Percentiles rank a stretch among this genome's conserved stretches.
These are phyloP conservation scores for Colletotrichum salicis DNA, from an alignment of 2,329 filamentous ascomycete species.

Conservation along the genomic window DNA sequence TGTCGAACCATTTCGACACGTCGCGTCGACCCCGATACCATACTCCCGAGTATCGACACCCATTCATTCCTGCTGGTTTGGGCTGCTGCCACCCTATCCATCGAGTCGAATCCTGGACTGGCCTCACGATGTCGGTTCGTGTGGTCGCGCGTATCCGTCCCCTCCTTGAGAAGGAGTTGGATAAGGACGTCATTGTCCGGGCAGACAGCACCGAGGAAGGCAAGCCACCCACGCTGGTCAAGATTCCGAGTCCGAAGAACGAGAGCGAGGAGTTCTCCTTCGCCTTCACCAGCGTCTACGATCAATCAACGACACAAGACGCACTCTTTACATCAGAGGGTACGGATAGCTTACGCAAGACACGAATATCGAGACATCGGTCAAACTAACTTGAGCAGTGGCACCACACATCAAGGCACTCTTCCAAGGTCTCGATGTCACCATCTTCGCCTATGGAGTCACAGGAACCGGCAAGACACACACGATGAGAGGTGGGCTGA, in stretches of 20 bases:
- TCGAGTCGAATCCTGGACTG: conserved; percentile 12
- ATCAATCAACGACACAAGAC: conserved; percentile 82
- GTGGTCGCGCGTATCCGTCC: conserved; percentile 93
- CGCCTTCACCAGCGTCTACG: conserved; percentile 93
- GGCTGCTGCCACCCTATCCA: not conserved
- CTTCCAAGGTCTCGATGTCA: conserved; percentile 88
- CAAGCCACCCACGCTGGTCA: conserved; percentile 75
- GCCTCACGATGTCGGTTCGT: conserved; percentile 71
- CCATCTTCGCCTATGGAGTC: conserved; percentile 91
- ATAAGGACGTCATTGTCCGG: conserved; percentile 86
- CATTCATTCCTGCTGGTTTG: not conserved
- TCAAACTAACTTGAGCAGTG: conserved; percentile 62
- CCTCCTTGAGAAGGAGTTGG: conserved; percentile 84
- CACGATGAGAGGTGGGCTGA: conserved; percentile 92
- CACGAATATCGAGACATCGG: conserved; percentile 26
- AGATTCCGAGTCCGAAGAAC: conserved; percentile 95
- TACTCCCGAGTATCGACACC: not conserved
- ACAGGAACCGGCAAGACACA: conserved; percentile 96
- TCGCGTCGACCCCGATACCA: conserved; percentile 15
- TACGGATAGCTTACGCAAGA: conserved; percentile 52
- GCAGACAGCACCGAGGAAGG: conserved; percentile 71
- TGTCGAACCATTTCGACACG: conserved; percentile 4
- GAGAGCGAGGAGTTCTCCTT: conserved; percentile 92
- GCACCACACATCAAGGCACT: conserved; percentile 90
- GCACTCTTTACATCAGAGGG: conserved; percentile 90